These are phyloP conservation scores for Diaporthe batatas DNA, from an alignment of 2,329 filamentous ascomycete species.

Conservation along the genomic window DNA sequence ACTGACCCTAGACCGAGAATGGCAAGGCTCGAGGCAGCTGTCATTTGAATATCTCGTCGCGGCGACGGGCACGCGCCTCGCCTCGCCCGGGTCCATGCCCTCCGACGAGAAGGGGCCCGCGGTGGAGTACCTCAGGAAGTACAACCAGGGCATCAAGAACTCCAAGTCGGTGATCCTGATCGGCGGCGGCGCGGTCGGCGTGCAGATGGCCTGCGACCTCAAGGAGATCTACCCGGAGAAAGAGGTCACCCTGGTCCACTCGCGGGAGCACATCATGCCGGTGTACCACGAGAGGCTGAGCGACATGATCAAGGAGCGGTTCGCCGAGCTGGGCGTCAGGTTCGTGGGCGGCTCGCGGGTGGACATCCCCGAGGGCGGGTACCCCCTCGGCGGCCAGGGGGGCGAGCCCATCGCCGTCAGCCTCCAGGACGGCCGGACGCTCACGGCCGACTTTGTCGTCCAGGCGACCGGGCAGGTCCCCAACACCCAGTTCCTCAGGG, in stretches of 20 bases:
- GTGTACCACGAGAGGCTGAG: slow-evolving; percentile 58
- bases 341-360: slow-evolving; percentile 49
- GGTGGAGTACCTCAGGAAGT: slow-evolving; percentile 50
- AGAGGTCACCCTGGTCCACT: slow-evolving; percentile 61
- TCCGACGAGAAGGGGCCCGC: slow-evolving; percentile 52
- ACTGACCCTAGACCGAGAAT: slow-evolving; percentile 52
- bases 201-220: slow-evolving; percentile 64
- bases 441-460: slow-evolving; percentile 59
- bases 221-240: slow-evolving; percentile 62
- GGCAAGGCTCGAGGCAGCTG: slow-evolving; percentile 50
- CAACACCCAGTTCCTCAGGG: slow-evolving; percentile 55
- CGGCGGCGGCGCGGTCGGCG: slow-evolving; percentile 64
- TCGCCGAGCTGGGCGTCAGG: slow-evolving; percentile 55
- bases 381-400: slow-evolving; percentile 41
- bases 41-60: slow-evolving; percentile 59
- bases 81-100: slow-evolving; percentile 53
- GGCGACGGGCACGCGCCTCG: slow-evolving; percentile 57
- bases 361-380: slow-evolving; percentile 47
- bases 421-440: slow-evolving; percentile 50
- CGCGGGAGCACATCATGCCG: slow-evolving; percentile 58
- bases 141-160: slow-evolving; percentile 51
- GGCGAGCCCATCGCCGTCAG: slow-evolving; percentile 46
- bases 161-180: slow-evolving; percentile 51
- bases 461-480: slow-evolving; percentile 64
- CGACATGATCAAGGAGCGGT: slow-evolving; percentile 52